Evolutionary conservation across 371 early-diverging fungal genomes (phyloP).

Genomic region (Apophysomyces ossiformis): DNA sequence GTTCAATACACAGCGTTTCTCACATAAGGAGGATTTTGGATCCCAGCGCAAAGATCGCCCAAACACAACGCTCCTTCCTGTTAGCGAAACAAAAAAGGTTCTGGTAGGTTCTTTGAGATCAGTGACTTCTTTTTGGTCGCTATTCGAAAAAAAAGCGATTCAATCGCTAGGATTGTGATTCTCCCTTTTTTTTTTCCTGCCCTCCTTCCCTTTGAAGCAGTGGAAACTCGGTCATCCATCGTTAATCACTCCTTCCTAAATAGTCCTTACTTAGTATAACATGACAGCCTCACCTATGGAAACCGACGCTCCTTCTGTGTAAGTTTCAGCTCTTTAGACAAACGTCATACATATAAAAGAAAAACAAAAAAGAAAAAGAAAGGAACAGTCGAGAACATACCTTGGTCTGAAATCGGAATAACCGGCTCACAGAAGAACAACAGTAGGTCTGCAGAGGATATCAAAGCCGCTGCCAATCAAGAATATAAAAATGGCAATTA

Average conservation of each 20-base stretch:
- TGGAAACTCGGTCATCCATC: constrained; percentile 1
- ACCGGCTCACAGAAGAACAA: neutral
- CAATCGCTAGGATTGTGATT: neutral
- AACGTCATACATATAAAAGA: too few relatives aligned
- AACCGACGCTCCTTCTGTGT: constrained; percentile 9
- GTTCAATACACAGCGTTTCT: too few relatives aligned
- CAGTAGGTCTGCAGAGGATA: constrained; percentile 56
- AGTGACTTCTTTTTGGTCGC: constrained; percentile 9
- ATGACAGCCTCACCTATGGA: constrained; percentile 12
- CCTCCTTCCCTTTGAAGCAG: neutral
- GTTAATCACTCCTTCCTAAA: neutral
- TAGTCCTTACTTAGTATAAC: neutral
- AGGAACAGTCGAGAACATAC: neutral
- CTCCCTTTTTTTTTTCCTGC: constrained; percentile 3
- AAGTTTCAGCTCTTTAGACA: constrained; percentile 10
- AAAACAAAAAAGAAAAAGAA: too few relatives aligned
- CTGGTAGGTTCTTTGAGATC: neutral
- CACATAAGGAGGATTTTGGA: too few relatives aligned
- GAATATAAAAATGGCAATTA: constrained; percentile 67
- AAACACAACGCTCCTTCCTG: too few relatives aligned
- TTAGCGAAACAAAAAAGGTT: neutral
- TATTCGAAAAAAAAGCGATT: neutral
- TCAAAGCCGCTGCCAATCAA: constrained; percentile 63
- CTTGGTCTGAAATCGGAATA: neutral
- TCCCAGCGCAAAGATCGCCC: too few relatives aligned